Percentiles rank a stretch among this genome's conserved stretches.
Evolutionary conservation across 305 asterid species (phyloP).

Genomic region (Solanum hybrid): DNA sequence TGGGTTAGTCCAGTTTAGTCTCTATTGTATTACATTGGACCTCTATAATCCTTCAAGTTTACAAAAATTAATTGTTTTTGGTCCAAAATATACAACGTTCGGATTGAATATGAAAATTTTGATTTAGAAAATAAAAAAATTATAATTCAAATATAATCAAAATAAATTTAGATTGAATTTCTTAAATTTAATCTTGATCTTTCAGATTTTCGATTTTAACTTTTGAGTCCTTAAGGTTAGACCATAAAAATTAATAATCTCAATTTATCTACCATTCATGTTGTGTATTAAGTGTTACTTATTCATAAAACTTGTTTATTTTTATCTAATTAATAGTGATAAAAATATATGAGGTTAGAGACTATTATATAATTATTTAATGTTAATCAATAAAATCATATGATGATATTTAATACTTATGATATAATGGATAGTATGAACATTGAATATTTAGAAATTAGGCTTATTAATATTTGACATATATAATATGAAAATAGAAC

Average conservation of each 20-base stretch:
- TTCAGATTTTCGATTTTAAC: no score
- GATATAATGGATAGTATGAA: background rate
- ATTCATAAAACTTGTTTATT: background rate
- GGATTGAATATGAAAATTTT: background rate
- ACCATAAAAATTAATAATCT: background rate
- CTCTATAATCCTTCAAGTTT: background rate
- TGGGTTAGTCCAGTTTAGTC: background rate
- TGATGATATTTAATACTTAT: no score
- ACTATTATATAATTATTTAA: no score
- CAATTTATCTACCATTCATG: rapidly evolving
- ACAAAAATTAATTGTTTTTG: background rate
- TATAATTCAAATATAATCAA: no score
- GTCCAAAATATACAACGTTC: background rate
- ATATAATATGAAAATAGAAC: background rate
- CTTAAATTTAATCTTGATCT: no score
- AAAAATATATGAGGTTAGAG: background rate
- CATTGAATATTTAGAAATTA: no score
- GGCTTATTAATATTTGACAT: no score
- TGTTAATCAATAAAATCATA: no score
- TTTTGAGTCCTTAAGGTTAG: background rate
- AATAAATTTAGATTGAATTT: no score
- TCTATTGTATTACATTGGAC: background rate
- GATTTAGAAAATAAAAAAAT: no score
- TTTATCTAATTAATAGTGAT: no score
- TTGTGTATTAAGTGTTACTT: no score